Percentiles rank a stretch among this genome's conserved stretches.
phyloP scores from a whole-genome alignment of 164 flowering plant genomes.

The Kingdonia uniflora region DNA sequence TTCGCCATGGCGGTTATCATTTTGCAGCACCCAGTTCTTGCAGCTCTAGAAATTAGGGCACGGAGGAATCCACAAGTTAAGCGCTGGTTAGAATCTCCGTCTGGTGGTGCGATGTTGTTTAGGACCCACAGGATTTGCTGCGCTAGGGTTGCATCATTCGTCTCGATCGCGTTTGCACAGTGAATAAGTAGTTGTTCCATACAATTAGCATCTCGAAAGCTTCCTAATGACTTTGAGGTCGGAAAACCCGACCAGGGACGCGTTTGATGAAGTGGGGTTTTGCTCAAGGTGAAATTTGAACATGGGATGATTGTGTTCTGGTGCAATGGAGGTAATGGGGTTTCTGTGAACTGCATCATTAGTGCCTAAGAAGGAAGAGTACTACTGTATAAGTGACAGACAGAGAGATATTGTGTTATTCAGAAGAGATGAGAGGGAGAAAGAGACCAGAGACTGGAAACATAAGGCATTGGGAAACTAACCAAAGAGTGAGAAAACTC shows the following conservation, averaged over 20 bases:
- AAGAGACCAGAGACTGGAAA: slow-evolving; percentile 50
- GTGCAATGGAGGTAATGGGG: slow-evolving; percentile 29
- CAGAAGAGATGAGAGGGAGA: slow-evolving; percentile 23
- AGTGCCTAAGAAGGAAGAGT: slow-evolving; percentile 7
- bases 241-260: slow-evolving; percentile 57
- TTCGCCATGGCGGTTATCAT: slow-evolving; percentile 39
- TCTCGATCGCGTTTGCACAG: slow-evolving; percentile 86
- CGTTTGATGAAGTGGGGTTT: slow-evolving; percentile 24
- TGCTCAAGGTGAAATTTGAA: slow-evolving; percentile 28
- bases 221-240: slow-evolving; percentile 24
- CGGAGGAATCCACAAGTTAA: slow-evolving; percentile 77
- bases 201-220: slow-evolving; percentile 70
- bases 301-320: slow-evolving; percentile 20
- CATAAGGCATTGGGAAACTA: slow-evolving; percentile 47
- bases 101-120: slow-evolving; percentile 80
- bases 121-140: slow-evolving; percentile 96
- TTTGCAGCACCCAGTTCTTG: slow-evolving; percentile 50
- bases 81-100: slow-evolving; percentile 89
- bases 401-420: slow-evolving; percentile 8
- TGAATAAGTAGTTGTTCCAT: slow-evolving; percentile 93
- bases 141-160: slow-evolving; percentile 76
- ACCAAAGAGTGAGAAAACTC: slow-evolving; percentile 15
- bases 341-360: slow-evolving; percentile 74
- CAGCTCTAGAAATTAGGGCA: slow-evolving; percentile 71
- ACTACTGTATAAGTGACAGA: neutral